phyloP scores from a whole-genome alignment of 1,139 yeast genomes.

The Zygosaccharomyces sapae region DNA sequence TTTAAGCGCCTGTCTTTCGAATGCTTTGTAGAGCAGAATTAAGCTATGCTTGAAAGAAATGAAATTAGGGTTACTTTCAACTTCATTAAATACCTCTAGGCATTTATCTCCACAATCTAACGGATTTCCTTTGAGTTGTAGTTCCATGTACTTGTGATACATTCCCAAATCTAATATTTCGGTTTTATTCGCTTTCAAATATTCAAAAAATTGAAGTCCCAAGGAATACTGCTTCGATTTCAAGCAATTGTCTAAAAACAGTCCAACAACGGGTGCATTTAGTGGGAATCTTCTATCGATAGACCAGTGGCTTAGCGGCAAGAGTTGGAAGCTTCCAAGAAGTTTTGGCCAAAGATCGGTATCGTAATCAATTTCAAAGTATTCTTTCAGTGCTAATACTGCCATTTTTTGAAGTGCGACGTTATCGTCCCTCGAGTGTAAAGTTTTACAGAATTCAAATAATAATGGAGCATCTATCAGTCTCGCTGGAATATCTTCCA shows the following conservation, averaged over 20 bases:
- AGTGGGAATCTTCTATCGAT: constrained; percentile 17
- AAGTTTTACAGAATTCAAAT: constrained; percentile 25
- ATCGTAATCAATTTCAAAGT: constrained; percentile 17
- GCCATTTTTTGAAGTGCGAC: constrained; percentile 12
- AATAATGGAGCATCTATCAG: constrained; percentile 24
- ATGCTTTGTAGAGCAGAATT: constrained; percentile 24
- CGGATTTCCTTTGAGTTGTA: constrained; percentile 19
- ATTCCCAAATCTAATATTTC: constrained; percentile 20
- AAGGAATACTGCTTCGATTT: constrained; percentile 17
- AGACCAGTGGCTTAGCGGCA: constrained; percentile 22
- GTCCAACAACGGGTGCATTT: constrained; percentile 20
- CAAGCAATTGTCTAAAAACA: constrained; percentile 22
- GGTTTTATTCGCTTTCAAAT: constrained; percentile 5
- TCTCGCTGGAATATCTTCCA: constrained; percentile 20
- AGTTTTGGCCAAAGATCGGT: constrained; percentile 4
- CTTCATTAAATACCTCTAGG: constrained; percentile 15
- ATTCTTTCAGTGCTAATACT: constrained; percentile 17
- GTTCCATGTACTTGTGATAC: constrained; percentile 22
- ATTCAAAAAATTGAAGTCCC: constrained; percentile 18
- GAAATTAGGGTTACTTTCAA: constrained; percentile 17
- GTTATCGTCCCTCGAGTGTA: constrained; percentile 16
- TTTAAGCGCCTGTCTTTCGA: constrained; percentile 24
- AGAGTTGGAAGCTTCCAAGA: constrained; percentile 12
- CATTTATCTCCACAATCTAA: constrained; percentile 21
- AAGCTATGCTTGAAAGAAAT: constrained; percentile 17